These are phyloP conservation scores for Cystobasidium tubakii DNA, from an alignment of 768 basidiomycete genomes.

Conservation along the genomic window DNA sequence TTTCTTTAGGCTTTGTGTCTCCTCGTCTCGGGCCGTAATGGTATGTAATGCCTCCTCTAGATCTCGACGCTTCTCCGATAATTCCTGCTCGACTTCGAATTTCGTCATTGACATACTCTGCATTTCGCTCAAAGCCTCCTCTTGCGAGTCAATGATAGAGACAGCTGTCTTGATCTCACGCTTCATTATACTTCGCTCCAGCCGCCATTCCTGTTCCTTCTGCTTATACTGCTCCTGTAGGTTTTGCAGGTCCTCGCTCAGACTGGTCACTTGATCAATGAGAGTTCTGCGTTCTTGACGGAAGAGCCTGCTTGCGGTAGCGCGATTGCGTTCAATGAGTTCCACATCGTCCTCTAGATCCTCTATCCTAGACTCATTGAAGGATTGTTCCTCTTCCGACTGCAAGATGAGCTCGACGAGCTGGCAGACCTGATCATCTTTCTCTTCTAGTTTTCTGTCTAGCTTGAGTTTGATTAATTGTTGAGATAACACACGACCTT, in stretches of 20 bases:
- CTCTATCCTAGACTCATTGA: neutral
- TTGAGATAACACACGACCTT: neutral
- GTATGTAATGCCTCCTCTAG: neutral
- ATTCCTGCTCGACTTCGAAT: neutral
- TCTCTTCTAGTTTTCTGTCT: constrained; percentile 20
- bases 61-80: neutral
- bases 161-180: neutral
- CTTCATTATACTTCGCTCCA: neutral
- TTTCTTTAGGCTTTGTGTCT: neutral
- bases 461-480: neutral
- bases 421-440: constrained; percentile 23
- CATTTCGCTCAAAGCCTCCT: neutral
- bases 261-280: neutral
- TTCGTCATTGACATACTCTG: neutral
- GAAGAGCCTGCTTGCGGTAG: neutral
- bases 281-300: neutral
- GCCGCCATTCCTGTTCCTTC: neutral
- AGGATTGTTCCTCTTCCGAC: constrained; percentile 8
- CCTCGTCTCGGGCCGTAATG: neutral
- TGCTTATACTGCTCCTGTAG: neutral
- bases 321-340: neutral
- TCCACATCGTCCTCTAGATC: constrained; percentile 23
- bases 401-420: constrained; percentile 10
- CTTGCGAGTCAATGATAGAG: neutral
- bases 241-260: neutral